Evolutionary conservation across 805 yeast species (phyloP), one percentile per base, ranked within the genome.

Genomic region (Yarrowia yakushimensis): DNA sequence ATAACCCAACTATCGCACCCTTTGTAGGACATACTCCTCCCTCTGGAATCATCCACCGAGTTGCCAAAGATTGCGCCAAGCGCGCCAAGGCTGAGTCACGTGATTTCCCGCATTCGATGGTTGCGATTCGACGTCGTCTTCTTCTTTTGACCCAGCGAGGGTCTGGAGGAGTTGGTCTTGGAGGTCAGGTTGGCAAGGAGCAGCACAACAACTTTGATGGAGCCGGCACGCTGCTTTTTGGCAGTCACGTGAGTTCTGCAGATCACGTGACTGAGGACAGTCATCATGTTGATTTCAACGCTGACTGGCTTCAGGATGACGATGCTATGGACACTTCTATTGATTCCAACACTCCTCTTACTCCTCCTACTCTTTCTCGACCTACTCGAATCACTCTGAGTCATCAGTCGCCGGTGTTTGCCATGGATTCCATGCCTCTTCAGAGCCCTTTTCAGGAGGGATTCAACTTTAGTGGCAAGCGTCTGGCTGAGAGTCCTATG

Each of bases 21-120:
- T 86, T 86, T 69, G 85, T 85, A 66, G 80, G 82, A 17, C 70
- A 77, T 42, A 81, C 81, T 68, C 91, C 90, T 8, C 90, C 91
- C 0, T 79, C 85, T 1, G 90, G 90, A 1, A 79, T 86, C 3
- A 77, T 85, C 20, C 83, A 84, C 42, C 78, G 78, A 60, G 85
- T 85, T 0, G 81, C 88, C 7, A 84, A 83, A 67, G 78, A 81
- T 43, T 79, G 86, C 27, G 73, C 82, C 30, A 75, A 76, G 63
- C 66, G 68, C 41, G 74, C 75, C 22, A 67, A 66, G 57, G 60
- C 52, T 36, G 62, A 66, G 31, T 65, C 71, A 11, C 45, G 69
- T 5, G 55, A 65, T 3, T 73, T 71, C 62, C 73, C 72, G 7
- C 77, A 73, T 59, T 68, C 72, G 4, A 41, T 72, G 57, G 66